Percentiles rank a stretch among this genome's conserved stretches.
phyloP scores from a whole-genome alignment of 495 filamentous ascomycete genomes.

The Penicillium nucicola region DNA sequence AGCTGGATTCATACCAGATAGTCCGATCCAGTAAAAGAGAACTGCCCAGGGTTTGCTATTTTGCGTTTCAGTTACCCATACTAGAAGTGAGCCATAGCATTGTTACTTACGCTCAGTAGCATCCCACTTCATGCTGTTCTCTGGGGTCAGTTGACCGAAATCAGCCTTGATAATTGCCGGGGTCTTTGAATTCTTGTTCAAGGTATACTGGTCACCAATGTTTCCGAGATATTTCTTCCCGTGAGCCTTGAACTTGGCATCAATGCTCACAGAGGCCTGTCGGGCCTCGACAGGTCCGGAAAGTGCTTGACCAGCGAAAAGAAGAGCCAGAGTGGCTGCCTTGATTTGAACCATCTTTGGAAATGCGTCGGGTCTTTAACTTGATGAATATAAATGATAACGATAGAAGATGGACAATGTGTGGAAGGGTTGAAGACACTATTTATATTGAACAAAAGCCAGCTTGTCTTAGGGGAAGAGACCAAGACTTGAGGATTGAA shows the following conservation, averaged over 20 bases:
- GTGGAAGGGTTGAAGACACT: not conserved
- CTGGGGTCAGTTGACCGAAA: constrained; percentile 50
- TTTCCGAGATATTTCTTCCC: constrained; percentile 29
- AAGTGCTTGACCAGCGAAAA: constrained; percentile 11
- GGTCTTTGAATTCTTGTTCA: constrained; percentile 19
- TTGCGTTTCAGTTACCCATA: constrained; percentile 8
- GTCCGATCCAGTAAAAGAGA: constrained; percentile 42
- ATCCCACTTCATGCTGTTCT: constrained; percentile 60
- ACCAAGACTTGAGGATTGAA: not conserved
- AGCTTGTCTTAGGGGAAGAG: not conserved
- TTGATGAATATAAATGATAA: not conserved
- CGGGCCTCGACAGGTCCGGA: constrained; percentile 5
- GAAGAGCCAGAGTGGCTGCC: constrained; percentile 6
- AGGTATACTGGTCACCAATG: constrained; percentile 22
- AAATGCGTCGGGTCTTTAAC: not conserved
- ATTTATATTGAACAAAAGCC: not conserved
- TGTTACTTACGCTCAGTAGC: constrained; percentile 29
- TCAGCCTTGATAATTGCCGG: constrained; percentile 41
- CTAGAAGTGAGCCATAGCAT: not conserved
- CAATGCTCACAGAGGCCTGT: constrained; percentile 20
- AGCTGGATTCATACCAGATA: constrained; percentile 25
- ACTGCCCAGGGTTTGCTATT: constrained; percentile 33
- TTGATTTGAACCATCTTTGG: constrained; percentile 11
- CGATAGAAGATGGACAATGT: not conserved
- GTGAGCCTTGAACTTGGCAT: constrained; percentile 18